Evolutionary conservation across 148 eudicot genomes (phyloP).

Genomic region (Fagopyrum tataricum): DNA sequence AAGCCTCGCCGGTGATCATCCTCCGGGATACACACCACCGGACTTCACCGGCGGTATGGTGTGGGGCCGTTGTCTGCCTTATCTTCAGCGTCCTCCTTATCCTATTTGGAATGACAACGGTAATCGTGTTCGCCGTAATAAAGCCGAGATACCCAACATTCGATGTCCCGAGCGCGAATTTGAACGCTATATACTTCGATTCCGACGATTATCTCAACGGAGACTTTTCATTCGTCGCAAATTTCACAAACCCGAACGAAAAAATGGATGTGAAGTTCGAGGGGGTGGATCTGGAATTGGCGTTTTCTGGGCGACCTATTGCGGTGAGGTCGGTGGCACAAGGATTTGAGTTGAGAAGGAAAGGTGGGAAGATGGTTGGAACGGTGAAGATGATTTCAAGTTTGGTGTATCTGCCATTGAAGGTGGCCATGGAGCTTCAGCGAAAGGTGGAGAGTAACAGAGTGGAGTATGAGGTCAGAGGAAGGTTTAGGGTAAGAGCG

Average conservation of each 20-base stretch:
- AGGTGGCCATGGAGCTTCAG: conserved; percentile 51
- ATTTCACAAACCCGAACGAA: conserved; percentile 69
- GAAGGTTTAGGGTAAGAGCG: conserved; percentile 50
- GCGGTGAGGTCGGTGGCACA: conserved; percentile 48
- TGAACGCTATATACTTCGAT: conserved; percentile 60
- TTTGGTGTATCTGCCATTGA: conserved; percentile 69
- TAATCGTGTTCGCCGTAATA: conserved; percentile 43
- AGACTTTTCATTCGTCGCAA: conserved; percentile 57
- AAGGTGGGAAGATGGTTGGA: conserved; percentile 27
- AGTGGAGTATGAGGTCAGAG: conserved; percentile 49
- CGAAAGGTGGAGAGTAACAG: conserved; percentile 55
- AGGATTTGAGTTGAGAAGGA: conserved; percentile 37
- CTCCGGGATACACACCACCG: not conserved
- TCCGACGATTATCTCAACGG: conserved; percentile 54
- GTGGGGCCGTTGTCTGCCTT: conserved; percentile 56
- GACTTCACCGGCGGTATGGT: conserved; percentile 74
- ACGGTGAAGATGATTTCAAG: conserved; percentile 64
- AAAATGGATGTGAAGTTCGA: conserved; percentile 60
- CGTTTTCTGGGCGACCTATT: conserved; percentile 44
- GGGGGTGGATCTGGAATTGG: conserved; percentile 43
- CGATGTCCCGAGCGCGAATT: conserved; percentile 53
- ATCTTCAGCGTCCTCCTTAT: conserved; percentile 60
- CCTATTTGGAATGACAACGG: conserved; percentile 50
- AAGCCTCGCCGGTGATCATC: not conserved
- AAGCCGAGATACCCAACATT: conserved; percentile 59